Conservation (phyloP, 768 basidiomycete genomes). For the Piloderma croceum region DNA sequence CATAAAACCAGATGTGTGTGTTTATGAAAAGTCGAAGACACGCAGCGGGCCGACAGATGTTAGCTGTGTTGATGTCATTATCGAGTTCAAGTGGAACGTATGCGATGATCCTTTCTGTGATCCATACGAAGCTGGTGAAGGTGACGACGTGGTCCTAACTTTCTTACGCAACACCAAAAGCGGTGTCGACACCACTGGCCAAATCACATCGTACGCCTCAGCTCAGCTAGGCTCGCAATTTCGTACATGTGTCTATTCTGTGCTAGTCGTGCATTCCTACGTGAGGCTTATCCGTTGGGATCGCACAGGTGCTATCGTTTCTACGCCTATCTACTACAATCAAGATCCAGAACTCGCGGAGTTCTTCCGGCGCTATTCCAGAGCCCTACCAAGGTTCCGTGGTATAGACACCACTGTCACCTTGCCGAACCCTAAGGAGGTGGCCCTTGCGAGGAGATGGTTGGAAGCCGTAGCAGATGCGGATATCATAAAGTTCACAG, state of each 20-base stretch:
- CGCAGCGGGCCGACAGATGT: too few species aligned
- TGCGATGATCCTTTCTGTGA: constrained; percentile 5
- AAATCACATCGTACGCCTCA: constrained; percentile 14
- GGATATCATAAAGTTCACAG: too few species aligned
- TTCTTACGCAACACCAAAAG: neutral
- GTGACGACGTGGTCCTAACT: constrained; percentile 1
- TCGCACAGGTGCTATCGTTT: constrained; percentile 9
- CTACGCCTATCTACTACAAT: neutral
- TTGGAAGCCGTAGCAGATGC: too few species aligned
- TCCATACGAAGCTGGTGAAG: too few species aligned
- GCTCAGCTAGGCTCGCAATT: constrained; percentile 16
- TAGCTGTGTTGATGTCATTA: too few species aligned
- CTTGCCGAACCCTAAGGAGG: too few species aligned
- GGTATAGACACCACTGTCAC: too few species aligned
- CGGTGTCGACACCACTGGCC: constrained; percentile 11
- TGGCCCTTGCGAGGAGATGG: too few species aligned
- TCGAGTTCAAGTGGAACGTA: too few species aligned
- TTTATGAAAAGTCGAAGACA: too few species aligned
- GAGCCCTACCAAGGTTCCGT: too few species aligned
- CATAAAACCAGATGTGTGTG: too few species aligned
- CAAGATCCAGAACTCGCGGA: constrained; percentile 6
- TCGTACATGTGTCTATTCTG: constrained; percentile 8
- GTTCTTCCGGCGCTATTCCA: constrained; percentile 11
- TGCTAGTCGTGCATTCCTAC: constrained; percentile 8
- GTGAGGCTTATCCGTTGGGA: constrained; percentile 13